Percentiles rank a stretch among this genome's conserved stretches.
Evolutionary conservation across 148 eudicot genomes (phyloP).

Genomic region (Fagopyrum tataricum): DNA sequence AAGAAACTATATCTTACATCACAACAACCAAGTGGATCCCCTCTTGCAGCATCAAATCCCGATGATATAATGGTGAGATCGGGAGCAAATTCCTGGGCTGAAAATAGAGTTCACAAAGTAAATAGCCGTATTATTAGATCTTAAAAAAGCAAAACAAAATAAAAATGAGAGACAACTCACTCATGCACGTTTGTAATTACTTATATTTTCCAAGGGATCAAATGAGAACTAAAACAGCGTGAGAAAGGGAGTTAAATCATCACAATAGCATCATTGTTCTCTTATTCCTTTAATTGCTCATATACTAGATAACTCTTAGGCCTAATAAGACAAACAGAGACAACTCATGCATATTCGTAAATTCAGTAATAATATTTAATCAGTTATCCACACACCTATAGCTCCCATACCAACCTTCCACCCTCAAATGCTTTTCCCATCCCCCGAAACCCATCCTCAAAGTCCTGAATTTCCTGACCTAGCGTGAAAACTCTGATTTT

Average conservation of each 20-base stretch:
- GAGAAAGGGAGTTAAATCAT: neutral
- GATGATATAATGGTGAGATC: slow-evolving; percentile 93
- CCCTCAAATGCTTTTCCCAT: neutral
- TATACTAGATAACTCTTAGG: neutral
- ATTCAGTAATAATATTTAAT: no score
- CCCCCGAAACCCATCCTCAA: neutral
- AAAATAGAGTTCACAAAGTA: neutral
- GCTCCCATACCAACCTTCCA: neutral
- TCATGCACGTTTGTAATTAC: no score
- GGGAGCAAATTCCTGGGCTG: slow-evolving; percentile 84
- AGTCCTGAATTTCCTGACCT: neutral
- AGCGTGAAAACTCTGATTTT: neutral
- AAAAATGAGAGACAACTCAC: neutral
- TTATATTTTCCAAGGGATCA: neutral
- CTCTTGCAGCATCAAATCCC: slow-evolving; percentile 99
- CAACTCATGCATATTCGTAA: neutral
- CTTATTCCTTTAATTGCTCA: neutral
- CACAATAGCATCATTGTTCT: neutral
- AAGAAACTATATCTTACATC: slow-evolving; percentile 48
- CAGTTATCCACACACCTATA: neutral
- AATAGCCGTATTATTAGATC: neutral
- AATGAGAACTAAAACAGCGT: neutral
- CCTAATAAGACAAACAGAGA: neutral
- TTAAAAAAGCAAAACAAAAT: neutral
- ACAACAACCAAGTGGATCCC: slow-evolving; percentile 97